Evolutionary conservation across 805 yeast genomes (phyloP).

Genomic region (Priceomyces carsonii): DNA sequence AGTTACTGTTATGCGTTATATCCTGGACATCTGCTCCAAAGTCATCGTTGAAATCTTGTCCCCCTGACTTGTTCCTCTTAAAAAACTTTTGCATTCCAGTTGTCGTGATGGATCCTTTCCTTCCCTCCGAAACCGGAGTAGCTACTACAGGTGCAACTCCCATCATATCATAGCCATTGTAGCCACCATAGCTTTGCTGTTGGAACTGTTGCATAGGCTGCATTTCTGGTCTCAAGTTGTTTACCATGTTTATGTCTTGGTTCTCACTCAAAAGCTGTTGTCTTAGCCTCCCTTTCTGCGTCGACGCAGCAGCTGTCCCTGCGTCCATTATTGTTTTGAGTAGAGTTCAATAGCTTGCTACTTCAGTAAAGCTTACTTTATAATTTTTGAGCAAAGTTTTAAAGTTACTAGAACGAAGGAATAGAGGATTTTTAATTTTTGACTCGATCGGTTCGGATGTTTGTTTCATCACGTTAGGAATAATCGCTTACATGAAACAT

Average conservation of each 20-base stretch:
- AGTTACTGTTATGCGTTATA: constrained; percentile 34
- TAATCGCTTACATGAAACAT: no score
- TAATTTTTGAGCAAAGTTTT: no score
- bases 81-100: constrained; percentile 42
- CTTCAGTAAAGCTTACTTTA: no score
- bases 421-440: no score
- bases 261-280: constrained; percentile 35
- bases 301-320: constrained; percentile 17
- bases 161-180: constrained; percentile 10
- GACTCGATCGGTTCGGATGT: no score
- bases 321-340: constrained; percentile 21
- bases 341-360: no score
- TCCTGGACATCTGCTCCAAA: constrained; percentile 36
- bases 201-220: constrained; percentile 9
- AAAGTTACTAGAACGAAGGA: no score
- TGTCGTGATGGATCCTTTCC: constrained; percentile 41
- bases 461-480: no score
- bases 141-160: neutral
- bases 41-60: constrained; percentile 37
- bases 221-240: constrained; percentile 10
- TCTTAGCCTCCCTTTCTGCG: constrained; percentile 27
- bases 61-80: constrained; percentile 36
- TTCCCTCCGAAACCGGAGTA: constrained; percentile 14
- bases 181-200: constrained; percentile 6
- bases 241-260: constrained; percentile 22